Percentiles rank a stretch among this genome's conserved stretches.
Evolutionary conservation across 768 basidiomycete genomes (phyloP).

Genomic region (Lanmaoa pseudosensibilis): DNA sequence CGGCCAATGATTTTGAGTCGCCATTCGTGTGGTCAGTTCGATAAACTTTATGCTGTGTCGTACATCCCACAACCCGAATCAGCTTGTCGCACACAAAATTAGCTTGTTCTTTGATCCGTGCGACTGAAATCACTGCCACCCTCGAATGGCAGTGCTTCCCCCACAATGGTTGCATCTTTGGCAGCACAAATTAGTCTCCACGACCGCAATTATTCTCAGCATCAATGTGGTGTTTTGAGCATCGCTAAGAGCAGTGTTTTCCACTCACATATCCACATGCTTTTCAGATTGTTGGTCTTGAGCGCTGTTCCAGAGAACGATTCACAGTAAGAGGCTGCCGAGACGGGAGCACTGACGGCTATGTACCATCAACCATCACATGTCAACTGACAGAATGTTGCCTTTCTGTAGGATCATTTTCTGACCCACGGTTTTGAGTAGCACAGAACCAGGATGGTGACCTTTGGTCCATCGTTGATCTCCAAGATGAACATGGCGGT

Average conservation of each 20-base stretch:
- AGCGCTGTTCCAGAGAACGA: background rate
- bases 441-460: constrained; percentile 80
- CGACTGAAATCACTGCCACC: background rate
- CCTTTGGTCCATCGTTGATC: too few species aligned
- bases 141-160: background rate
- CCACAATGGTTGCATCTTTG: too few species aligned
- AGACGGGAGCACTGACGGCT: background rate
- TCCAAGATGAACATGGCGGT: constrained; percentile 92
- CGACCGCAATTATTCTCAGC: background rate
- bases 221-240: background rate
- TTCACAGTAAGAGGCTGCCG: background rate
- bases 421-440: constrained; percentile 28
- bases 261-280: too few species aligned
- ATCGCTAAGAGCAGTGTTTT: background rate
- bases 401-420: background rate
- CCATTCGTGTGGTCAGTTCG: background rate
- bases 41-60: background rate
- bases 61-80: background rate
- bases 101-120: background rate
- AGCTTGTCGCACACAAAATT: background rate
- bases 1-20: background rate
- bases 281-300: background rate
- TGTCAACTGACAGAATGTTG: too few species aligned
- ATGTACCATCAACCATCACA: background rate
- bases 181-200: background rate